phyloP scores from a whole-genome alignment of 2,329 filamentous ascomycete genomes.

The Fusarium sp. region DNA sequence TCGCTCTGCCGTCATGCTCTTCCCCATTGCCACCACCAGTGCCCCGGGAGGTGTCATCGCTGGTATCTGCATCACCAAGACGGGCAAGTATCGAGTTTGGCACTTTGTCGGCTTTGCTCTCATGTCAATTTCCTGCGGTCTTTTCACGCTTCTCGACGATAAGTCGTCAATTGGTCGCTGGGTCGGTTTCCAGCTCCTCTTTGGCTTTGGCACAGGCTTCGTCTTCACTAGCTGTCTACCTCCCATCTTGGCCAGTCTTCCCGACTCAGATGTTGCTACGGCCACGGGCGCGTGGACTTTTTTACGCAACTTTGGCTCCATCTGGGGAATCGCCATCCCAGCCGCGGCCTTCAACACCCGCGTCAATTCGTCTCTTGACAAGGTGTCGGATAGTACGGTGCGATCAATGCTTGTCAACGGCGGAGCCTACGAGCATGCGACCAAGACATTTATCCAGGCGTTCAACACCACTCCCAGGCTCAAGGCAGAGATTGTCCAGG shows the following conservation, averaged over 20 bases:
- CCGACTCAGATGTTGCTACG: constrained; percentile 50
- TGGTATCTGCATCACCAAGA: constrained; percentile 43
- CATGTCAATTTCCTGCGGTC: constrained; percentile 52
- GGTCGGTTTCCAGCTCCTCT: constrained; percentile 55
- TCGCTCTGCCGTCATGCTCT: constrained; percentile 45
- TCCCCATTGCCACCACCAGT: constrained; percentile 41
- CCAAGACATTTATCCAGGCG: neutral
- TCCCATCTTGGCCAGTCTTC: constrained; percentile 53
- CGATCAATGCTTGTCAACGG: neutral
- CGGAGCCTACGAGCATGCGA: neutral
- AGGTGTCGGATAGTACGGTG: neutral
- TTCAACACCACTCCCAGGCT: neutral
- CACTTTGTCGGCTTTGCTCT: constrained; percentile 50
- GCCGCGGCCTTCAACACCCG: constrained; percentile 49
- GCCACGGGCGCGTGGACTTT: constrained; percentile 57
- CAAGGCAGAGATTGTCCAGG: neutral
- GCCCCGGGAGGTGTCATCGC: constrained; percentile 41
- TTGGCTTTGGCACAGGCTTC: constrained; percentile 54
- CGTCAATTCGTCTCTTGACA: constrained; percentile 7
- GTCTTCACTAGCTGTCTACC: constrained; percentile 54
- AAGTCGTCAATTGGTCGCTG: constrained; percentile 51
- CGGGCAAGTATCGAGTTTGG: constrained; percentile 45
- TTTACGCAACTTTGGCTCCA: constrained; percentile 57
- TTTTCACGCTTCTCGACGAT: constrained; percentile 53
- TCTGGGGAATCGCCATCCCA: constrained; percentile 58